Evolutionary conservation across 148 eudicot genomes (phyloP).

Genomic region (Pharnaceum exiguum): DNA sequence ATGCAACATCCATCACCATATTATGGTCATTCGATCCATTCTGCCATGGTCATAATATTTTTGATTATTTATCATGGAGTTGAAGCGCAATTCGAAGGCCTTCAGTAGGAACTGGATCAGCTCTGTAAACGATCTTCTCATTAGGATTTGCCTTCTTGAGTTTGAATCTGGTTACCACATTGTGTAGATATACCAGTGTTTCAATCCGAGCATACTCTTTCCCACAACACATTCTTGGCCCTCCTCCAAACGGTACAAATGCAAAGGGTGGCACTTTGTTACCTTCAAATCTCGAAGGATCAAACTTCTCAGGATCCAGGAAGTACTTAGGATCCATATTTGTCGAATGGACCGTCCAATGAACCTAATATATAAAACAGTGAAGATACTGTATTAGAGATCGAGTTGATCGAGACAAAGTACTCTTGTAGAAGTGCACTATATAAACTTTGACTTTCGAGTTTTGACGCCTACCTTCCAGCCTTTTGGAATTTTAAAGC

Average conservation of each 20-base stretch:
- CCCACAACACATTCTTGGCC: neutral
- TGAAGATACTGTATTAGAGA: no score
- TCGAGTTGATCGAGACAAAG: no score
- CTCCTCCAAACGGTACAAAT: neutral
- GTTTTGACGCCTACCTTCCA: neutral
- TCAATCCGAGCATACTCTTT: neutral
- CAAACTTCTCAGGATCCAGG: neutral
- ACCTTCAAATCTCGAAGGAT: neutral
- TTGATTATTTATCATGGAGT: no score
- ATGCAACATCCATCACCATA: no score
- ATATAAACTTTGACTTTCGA: no score
- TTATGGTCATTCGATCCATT: no score
- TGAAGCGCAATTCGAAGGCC: neutral
- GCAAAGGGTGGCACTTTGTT: neutral
- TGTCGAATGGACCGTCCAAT: no score
- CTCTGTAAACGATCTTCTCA: neutral
- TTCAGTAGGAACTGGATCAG: neutral
- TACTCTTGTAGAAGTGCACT: no score
- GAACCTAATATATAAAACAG: no score
- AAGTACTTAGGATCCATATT: neutral
- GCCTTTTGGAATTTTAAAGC: neutral
- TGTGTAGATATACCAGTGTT: neutral
- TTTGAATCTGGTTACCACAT: neutral
- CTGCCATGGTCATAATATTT: no score
- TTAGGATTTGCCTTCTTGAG: neutral